phyloP scores from a whole-genome alignment of 768 basidiomycete species.

The Thelephora aurantiotincta region DNA sequence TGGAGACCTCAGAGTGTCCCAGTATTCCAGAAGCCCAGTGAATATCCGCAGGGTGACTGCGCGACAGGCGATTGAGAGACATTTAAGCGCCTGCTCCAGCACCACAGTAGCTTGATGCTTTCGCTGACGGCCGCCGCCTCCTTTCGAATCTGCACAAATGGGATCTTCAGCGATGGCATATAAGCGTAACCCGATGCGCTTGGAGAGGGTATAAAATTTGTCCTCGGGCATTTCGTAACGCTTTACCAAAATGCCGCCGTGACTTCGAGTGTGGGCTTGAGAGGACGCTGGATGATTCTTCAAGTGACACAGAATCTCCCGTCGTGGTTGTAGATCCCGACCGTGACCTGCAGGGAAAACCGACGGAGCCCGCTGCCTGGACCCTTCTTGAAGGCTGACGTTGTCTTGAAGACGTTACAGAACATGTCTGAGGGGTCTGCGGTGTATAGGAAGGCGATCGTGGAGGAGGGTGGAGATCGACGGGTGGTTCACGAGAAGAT shows the following conservation, averaged over 20 bases:
- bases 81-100: no score
- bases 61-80: no score
- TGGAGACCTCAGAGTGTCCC: no score
- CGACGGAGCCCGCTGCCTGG: conserved; percentile 93
- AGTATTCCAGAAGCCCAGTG: no score
- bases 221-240: conserved; percentile 91
- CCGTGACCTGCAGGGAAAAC: conserved; percentile 53
- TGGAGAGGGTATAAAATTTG: conserved; percentile 91
- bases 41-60: no score
- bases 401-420: conserved; percentile 88
- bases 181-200: conserved; percentile 99
- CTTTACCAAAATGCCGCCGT: conserved; percentile 93
- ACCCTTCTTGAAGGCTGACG: conserved; percentile 94
- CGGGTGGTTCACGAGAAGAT: no score
- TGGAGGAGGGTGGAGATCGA: no score
- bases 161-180: conserved; percentile 98
- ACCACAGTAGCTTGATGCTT: no score
- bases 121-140: no score
- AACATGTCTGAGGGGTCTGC: conserved; percentile 98
- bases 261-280: conserved; percentile 96
- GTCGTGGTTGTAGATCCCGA: neutral
- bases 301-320: neutral
- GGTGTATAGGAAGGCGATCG: conserved; percentile 97
- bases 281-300: conserved; percentile 75
- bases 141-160: conserved; percentile 97